Evolutionary conservation across 163 green algal genomes (phyloP).

Genomic region (Chloromonas sp.): DNA sequence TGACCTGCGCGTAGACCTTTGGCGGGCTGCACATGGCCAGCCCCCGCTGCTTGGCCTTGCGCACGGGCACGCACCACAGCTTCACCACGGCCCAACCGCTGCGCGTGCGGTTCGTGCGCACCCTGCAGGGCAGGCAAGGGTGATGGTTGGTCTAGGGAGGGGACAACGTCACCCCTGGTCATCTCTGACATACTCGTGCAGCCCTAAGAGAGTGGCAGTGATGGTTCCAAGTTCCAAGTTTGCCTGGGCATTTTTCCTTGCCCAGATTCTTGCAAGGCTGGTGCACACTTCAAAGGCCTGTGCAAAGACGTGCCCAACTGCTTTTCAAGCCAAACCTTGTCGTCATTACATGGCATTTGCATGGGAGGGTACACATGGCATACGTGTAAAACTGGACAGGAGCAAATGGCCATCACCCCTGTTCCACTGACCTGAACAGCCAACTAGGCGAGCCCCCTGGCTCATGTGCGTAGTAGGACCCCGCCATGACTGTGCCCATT

Average conservation of each 20-base stretch:
- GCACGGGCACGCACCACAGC: slow-evolving; percentile 38
- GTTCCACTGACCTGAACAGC: slow-evolving; percentile 21
- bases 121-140: neutral
- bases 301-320: no score
- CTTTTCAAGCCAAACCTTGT: no score
- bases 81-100: slow-evolving; percentile 41
- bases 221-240: neutral
- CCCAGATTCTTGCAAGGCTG: no score
- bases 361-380: no score
- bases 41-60: slow-evolving; percentile 39
- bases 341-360: no score
- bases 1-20: slow-evolving; percentile 32
- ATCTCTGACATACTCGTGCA: no score
- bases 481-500: slow-evolving; percentile 23
- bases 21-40: slow-evolving; percentile 28
- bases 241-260: no score
- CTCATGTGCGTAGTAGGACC: slow-evolving; percentile 39
- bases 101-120: slow-evolving; percentile 11
- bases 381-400: no score
- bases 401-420: no score
- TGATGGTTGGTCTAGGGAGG: neutral
- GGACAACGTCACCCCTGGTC: neutral
- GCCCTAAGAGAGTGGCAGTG: neutral
- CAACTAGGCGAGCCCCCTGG: slow-evolving; percentile 35
- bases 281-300: no score